Percentiles rank a stretch among this genome's conserved stretches.
Evolutionary conservation across 495 filamentous ascomycete genomes (phyloP).

Genomic region (Penicillium egyptiacum): DNA sequence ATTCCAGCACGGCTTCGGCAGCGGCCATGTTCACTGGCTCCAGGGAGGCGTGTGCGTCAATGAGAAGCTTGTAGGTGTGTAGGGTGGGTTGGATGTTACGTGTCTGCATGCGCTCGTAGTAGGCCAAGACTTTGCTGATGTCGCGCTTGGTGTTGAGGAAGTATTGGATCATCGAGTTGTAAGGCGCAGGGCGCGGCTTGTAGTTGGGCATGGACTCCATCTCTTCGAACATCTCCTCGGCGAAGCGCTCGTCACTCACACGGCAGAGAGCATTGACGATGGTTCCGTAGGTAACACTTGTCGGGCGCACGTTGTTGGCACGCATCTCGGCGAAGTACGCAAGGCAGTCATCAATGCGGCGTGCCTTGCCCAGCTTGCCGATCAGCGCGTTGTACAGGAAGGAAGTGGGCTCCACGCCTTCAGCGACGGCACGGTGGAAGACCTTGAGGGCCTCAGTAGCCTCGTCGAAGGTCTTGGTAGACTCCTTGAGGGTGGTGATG

Average conservation of each 20-base stretch:
- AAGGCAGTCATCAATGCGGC: constrained; percentile 95
- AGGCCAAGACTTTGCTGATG: constrained; percentile 87
- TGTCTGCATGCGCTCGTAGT: constrained; percentile 89
- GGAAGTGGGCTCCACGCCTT: constrained; percentile 91
- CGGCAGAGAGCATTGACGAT: constrained; percentile 97
- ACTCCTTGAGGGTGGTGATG: constrained; percentile 96
- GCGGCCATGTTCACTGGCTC: constrained; percentile 89
- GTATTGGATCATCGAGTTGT: constrained; percentile 99
- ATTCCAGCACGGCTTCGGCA: constrained; percentile 79
- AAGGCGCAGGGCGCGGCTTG: constrained; percentile 93
- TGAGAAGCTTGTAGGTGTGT: constrained; percentile 96
- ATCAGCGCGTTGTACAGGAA: constrained; percentile 99
- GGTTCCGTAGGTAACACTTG: constrained; percentile 96
- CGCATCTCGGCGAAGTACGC: constrained; percentile 99
- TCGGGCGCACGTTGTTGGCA: constrained; percentile 85
- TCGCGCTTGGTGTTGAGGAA: constrained; percentile 97
- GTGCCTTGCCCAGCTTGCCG: constrained; percentile 95
- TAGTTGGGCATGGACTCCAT: constrained; percentile 99
- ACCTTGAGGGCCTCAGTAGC: constrained; percentile 95
- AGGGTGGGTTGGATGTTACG: constrained; percentile 87
- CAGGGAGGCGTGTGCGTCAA: constrained; percentile 92
- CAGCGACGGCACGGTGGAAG: constrained; percentile 88
- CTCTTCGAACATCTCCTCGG: constrained; percentile 96
- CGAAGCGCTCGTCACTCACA: constrained; percentile 95
- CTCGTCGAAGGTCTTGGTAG: constrained; percentile 95